Evolutionary conservation across 177 flowering plant genomes (phyloP), one percentile per base, ranked within the genome.

Genomic region (Vitis hybrid): DNA sequence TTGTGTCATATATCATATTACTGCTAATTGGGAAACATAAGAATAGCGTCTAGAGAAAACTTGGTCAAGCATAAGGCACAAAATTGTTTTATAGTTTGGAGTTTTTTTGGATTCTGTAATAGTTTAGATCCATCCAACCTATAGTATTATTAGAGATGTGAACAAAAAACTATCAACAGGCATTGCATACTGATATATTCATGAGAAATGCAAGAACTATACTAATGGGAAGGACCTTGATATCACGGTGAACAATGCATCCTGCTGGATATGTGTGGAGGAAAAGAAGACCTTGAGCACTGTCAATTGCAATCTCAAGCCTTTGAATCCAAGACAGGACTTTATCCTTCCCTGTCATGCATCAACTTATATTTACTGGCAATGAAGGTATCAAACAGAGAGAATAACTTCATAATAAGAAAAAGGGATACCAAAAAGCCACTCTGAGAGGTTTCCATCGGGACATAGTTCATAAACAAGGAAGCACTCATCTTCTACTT

Each of bases 211-310:
- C 33, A 8, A 26, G 14, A 14, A 12, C 4, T 10, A 26, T 60
- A 56, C 14, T 7, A 45, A n/a, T 13, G 26, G 15, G 62, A 1
- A 49, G 15, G n/a, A 84, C 87, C 83, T 86, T 86, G 69, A 86
- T 75, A 80, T 86, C 89, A 1, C 89, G 80, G 49, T 86, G 89
- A 57, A 86, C 82, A 64, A 86, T 86, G 81, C 83, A 77, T 31
- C 87, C 86, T 60, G 77, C 83, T 22, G 81, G 80, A 72, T 79
- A 82, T n/a, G 86, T 68, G 57, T 86, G 87, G 45, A 86, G 87
- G 68, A 80, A 86, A 79, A 59, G 67, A 31, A 86, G 78, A 31
- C 85, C 85, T 12, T 70, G 65, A 10, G 89, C 89, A 62, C 84
- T 66, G 66, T 81, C 83, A 49, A 84, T 77, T 6, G 86, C 84